phyloP scores from a whole-genome alignment of 805 yeast species.

The Saturnispora ahearnii region DNA sequence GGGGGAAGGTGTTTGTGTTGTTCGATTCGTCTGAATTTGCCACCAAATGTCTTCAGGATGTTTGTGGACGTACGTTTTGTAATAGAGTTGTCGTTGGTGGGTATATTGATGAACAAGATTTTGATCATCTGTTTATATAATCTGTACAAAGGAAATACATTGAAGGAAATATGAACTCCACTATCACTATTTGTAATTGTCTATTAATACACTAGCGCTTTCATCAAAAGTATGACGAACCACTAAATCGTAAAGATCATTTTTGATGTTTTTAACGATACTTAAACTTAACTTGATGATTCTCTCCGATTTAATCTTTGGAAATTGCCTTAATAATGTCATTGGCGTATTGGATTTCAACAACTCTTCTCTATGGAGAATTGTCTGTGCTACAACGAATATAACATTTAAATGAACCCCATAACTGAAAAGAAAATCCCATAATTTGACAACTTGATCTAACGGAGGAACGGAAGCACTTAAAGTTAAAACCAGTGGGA shows the following conservation, averaged over 20 bases:
- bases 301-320: conserved; percentile 60
- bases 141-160: background rate
- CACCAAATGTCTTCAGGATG: conserved; percentile 38
- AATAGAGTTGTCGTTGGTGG: conserved; percentile 63
- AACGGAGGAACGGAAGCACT: conserved; percentile 87
- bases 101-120: conserved; percentile 53
- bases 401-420: conserved; percentile 84
- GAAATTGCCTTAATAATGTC: conserved; percentile 64
- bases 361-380: conserved; percentile 56
- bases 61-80: conserved; percentile 60
- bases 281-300: conserved; percentile 73
- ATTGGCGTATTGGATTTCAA: conserved; percentile 60
- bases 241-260: conserved; percentile 50
- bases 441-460: conserved; percentile 59
- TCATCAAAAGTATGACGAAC: conserved; percentile 55
- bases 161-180: background rate
- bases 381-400: conserved; percentile 75
- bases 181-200: conserved; percentile 12
- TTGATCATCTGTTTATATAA: conserved; percentile 21
- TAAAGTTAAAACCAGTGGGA: conserved; percentile 73
- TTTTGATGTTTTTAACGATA: conserved; percentile 68
- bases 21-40: conserved; percentile 48
- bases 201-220: conserved; percentile 23
- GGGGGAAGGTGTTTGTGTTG: conserved; percentile 66
- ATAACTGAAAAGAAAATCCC: conserved; percentile 90